These are phyloP conservation scores for Coemansia sp. DNA, from an alignment of 192 early-diverging fungal genomes.

Conservation along the genomic window DNA sequence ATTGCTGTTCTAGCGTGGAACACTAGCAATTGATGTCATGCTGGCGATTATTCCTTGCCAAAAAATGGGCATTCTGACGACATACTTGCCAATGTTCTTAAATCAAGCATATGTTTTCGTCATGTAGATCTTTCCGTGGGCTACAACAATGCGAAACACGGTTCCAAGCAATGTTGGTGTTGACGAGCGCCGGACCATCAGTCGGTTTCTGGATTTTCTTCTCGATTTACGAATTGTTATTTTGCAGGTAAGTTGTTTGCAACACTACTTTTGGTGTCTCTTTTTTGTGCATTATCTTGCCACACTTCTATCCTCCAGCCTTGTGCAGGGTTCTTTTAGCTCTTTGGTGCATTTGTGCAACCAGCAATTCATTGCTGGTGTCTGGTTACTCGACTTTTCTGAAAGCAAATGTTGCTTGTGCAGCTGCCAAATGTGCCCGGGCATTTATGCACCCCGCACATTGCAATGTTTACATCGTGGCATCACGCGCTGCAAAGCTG, in stretches of 20 bases:
- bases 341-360: too few relatives aligned
- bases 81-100: background rate
- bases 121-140: constrained; percentile 54
- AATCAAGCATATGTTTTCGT: background rate
- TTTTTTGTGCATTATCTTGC: background rate
- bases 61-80: background rate
- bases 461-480: background rate
- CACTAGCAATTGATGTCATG: too few relatives aligned
- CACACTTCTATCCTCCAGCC: background rate
- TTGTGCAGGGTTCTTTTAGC: too few relatives aligned
- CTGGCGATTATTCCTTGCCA: background rate
- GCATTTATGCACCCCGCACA: background rate
- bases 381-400: too few relatives aligned
- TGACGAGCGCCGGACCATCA: constrained; percentile 32
- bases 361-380: too few relatives aligned
- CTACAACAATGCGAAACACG: constrained; percentile 28
- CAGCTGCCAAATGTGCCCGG: background rate
- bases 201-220: constrained; percentile 49
- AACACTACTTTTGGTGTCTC: background rate
- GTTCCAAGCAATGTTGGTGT: constrained; percentile 22
- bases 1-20: too few relatives aligned
- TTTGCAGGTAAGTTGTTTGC: constrained; percentile 40
- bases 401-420: too few relatives aligned
- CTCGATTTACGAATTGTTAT: constrained; percentile 51
- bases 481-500: background rate